These are phyloP conservation scores for Ailanthus altissimus DNA, from an alignment of 345 rosid genomes.

Conservation along the genomic window DNA sequence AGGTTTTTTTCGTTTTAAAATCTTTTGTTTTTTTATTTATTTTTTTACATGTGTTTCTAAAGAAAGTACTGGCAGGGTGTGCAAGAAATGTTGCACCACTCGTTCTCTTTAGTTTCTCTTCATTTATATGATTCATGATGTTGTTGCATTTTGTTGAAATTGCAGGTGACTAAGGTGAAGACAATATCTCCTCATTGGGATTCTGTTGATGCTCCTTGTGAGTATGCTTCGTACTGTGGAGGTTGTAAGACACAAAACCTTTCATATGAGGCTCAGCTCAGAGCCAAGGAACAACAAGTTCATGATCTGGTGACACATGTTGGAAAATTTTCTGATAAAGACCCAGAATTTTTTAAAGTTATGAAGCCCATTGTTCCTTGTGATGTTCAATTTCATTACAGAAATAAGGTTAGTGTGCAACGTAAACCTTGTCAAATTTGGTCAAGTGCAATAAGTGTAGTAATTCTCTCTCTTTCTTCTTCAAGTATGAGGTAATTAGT, in stretches of 20 bases:
- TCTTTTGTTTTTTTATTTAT: too few relatives aligned
- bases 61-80: too few relatives aligned
- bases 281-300: constrained; percentile 85
- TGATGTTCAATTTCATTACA: constrained; percentile 72
- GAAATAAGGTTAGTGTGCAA: constrained; percentile 69
- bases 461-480: neutral
- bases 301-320: constrained; percentile 62
- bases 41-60: too few relatives aligned
- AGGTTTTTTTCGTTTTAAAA: too few relatives aligned
- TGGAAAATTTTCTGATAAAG: constrained; percentile 65
- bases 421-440: constrained; percentile 2
- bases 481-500: constrained; percentile 5
- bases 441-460: neutral
- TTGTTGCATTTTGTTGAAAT: constrained; percentile 8
- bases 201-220: constrained; percentile 86
- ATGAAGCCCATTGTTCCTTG: constrained; percentile 87
- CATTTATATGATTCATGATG: neutral
- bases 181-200: constrained; percentile 75
- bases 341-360: constrained; percentile 37
- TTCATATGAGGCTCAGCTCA: constrained; percentile 77
- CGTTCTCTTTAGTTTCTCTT: neutral
- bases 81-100: too few relatives aligned
- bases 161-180: constrained; percentile 68
- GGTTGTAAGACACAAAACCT: constrained; percentile 91
- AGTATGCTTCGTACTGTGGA: constrained; percentile 79